Conservation (phyloP, 2,329 filamentous ascomycete genomes). For the Cladosporium sp. region DNA sequence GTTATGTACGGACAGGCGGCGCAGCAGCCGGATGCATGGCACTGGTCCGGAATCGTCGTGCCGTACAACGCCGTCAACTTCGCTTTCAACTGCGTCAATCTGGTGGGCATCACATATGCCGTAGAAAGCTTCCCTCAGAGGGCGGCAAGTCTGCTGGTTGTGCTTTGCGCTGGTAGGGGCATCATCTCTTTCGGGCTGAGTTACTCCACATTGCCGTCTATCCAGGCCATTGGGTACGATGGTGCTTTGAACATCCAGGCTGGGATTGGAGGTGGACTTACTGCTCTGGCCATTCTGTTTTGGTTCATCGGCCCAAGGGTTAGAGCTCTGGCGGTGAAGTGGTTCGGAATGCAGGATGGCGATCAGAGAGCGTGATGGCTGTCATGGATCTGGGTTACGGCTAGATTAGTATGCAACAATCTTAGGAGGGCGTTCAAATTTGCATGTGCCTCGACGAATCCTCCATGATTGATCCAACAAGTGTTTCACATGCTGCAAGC, state of each 20-base stretch:
- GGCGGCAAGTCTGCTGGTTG: slow-evolving; percentile 38
- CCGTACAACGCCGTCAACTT: slow-evolving; percentile 32
- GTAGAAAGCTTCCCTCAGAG: slow-evolving; percentile 41
- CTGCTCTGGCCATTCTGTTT: slow-evolving; percentile 1
- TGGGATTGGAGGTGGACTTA: not conserved
- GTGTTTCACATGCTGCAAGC: too few species aligned
- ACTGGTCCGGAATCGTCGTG: slow-evolving; percentile 34
- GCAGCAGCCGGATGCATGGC: slow-evolving; percentile 30
- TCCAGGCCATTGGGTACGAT: slow-evolving; percentile 27
- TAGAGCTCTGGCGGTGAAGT: slow-evolving; percentile 1
- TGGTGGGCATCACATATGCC: slow-evolving; percentile 40
- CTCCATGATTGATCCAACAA: too few species aligned
- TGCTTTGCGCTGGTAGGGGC: slow-evolving; percentile 42
- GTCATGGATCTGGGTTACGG: too few species aligned
- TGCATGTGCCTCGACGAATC: too few species aligned
- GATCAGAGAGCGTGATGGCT: too few species aligned
- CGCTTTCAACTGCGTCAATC: slow-evolving; percentile 37
- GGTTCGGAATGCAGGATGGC: slow-evolving; percentile 7
- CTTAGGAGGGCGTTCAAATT: too few species aligned
- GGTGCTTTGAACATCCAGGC: slow-evolving; percentile 21
- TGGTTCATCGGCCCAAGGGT: slow-evolving; percentile 4
- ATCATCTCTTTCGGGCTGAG: slow-evolving; percentile 41
- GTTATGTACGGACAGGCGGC: slow-evolving; percentile 36
- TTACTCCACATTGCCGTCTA: slow-evolving; percentile 33
- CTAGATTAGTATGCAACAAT: too few species aligned